These are phyloP conservation scores for Coniochaeta pulveracea DNA, from an alignment of 2,329 filamentous ascomycete species.

Conservation along the genomic window DNA sequence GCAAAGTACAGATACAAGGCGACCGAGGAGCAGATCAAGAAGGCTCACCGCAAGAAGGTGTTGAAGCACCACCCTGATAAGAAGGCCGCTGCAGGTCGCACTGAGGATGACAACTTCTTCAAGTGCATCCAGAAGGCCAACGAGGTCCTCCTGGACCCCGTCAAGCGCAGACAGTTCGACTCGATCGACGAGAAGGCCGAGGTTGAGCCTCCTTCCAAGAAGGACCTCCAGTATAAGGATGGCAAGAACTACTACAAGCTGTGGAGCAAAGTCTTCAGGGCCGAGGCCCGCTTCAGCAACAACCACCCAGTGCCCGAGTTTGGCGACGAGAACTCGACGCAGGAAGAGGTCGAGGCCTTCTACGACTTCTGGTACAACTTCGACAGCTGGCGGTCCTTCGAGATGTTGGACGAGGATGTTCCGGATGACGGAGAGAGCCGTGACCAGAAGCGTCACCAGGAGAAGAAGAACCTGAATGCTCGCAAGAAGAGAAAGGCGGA, in stretches of 20 bases:
- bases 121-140: constrained; percentile 99
- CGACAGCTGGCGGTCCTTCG: constrained; percentile 93
- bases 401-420: constrained; percentile 98
- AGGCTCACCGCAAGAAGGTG: constrained; percentile 98
- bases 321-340: constrained; percentile 71
- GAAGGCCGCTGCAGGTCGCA: constrained; percentile 80
- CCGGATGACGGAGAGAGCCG: constrained; percentile 98
- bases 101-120: constrained; percentile 97
- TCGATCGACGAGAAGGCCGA: constrained; percentile 92
- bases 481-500: constrained; percentile 99
- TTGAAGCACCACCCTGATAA: constrained; percentile 98
- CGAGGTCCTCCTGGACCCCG: constrained; percentile 84
- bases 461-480: constrained; percentile 95
- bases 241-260: constrained; percentile 77
- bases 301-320: constrained; percentile 77
- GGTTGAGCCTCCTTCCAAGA: constrained; percentile 86
- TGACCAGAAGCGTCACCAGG: constrained; percentile 96
- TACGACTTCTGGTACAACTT: constrained; percentile 99
- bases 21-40: constrained; percentile 97
- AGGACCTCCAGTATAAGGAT: constrained; percentile 58
- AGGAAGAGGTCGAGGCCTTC: constrained; percentile 86
- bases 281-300: constrained; percentile 89
- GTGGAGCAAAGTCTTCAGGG: constrained; percentile 82
- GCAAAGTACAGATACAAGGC: constrained; percentile 87
- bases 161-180: constrained; percentile 90